phyloP scores from a whole-genome alignment of 306 rosid genomes.

The Prunus armeniaca region DNA sequence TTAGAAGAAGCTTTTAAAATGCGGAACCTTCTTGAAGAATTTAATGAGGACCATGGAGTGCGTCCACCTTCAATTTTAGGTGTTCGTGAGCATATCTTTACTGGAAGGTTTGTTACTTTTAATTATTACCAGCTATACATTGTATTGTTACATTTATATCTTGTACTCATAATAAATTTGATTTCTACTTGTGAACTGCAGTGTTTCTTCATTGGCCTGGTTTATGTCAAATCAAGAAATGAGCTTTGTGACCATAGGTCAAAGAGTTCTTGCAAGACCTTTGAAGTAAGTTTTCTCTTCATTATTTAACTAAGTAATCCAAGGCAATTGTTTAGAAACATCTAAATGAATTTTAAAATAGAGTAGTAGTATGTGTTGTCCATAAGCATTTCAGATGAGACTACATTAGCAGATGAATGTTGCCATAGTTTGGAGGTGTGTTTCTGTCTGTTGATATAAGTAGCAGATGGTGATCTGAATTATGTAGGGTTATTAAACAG shows the following conservation, averaged over 20 bases:
- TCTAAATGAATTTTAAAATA: neutral
- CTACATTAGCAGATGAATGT: neutral
- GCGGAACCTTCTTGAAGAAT: constrained; percentile 98
- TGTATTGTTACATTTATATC: constrained; percentile 1
- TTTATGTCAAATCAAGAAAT: constrained; percentile 99
- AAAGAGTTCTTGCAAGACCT: constrained; percentile 97
- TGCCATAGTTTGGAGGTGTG: neutral
- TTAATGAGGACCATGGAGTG: constrained; percentile 93
- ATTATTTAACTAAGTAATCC: constrained; percentile 12
- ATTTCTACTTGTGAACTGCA: constrained; percentile 33
- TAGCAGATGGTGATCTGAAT: neutral
- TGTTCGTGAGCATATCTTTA: constrained; percentile 95
- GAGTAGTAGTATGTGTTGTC: neutral
- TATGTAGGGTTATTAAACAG: neutral
- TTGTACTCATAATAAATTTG: constrained; percentile 5
- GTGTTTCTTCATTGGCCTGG: constrained; percentile 99
- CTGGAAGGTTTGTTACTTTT: constrained; percentile 73
- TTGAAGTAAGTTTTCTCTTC: constrained; percentile 63
- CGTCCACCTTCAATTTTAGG: constrained; percentile 93
- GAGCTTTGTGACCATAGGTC: constrained; percentile 93
- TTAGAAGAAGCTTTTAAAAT: constrained; percentile 97
- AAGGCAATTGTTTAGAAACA: constrained; percentile 4
- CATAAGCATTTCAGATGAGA: constrained; percentile 6
- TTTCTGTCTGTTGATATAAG: neutral
- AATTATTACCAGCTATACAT: constrained; percentile 4